Evolutionary conservation across 1,284 basidiomycete species (phyloP).

Genomic region (Fomitiporia mediterranea): DNA sequence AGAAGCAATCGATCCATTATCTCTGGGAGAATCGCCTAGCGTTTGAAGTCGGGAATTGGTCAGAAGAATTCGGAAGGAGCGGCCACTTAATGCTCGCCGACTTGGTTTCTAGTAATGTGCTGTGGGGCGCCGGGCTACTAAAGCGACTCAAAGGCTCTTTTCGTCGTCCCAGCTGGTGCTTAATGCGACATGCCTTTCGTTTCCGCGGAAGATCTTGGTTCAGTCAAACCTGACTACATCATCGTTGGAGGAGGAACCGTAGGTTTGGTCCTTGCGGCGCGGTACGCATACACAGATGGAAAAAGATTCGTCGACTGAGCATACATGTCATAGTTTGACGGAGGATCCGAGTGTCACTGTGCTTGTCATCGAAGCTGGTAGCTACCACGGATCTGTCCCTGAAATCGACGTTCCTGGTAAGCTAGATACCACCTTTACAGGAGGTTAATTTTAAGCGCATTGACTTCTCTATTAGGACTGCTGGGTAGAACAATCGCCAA

Average conservation of each 20-base stretch:
- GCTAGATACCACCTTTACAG: neutral
- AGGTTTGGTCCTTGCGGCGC: conserved; percentile 35
- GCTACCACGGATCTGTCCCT: neutral
- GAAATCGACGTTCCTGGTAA: conserved; percentile 11
- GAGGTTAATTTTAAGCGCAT: neutral
- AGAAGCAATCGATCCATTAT: no score
- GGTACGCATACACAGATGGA: conserved; percentile 23
- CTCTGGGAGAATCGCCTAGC: no score
- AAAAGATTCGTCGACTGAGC: neutral
- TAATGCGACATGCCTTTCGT: neutral
- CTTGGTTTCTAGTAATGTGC: no score
- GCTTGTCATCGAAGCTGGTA: conserved; percentile 12
- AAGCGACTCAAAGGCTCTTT: no score
- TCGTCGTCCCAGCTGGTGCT: no score
- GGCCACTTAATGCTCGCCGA: no score
- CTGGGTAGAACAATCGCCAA: conserved; percentile 4
- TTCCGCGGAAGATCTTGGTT: neutral
- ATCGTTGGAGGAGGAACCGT: conserved; percentile 44
- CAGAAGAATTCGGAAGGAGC: no score
- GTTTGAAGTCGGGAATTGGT: no score
- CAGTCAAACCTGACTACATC: conserved; percentile 36
- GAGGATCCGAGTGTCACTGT: conserved; percentile 3
- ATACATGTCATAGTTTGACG: neutral
- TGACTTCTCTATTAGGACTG: neutral
- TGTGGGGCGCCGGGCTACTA: no score